Percentiles rank a stretch among this genome's conserved stretches.
Evolutionary conservation across 495 filamentous ascomycete species (phyloP).

Genomic region (Penicillium bialowiezense): DNA sequence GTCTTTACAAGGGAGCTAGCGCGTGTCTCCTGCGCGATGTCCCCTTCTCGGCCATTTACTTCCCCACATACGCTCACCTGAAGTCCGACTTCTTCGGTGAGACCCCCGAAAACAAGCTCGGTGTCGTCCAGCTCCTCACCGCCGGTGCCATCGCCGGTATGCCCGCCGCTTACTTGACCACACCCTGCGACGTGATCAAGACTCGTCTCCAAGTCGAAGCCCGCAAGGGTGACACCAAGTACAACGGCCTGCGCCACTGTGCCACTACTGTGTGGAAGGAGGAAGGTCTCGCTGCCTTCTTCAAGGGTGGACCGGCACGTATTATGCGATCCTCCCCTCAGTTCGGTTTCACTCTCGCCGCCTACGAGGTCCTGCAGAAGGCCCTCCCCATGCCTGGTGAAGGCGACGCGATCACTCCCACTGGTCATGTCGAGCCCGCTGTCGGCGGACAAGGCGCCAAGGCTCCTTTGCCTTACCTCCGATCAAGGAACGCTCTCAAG

Average conservation of each 20-base stretch:
- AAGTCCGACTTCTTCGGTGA: slow-evolving; percentile 95
- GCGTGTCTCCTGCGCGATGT: slow-evolving; percentile 95
- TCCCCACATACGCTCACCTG: slow-evolving; percentile 92
- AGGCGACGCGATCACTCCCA: slow-evolving; percentile 43
- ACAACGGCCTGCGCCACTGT: slow-evolving; percentile 83
- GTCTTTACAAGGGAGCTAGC: slow-evolving; percentile 95
- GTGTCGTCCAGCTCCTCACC: slow-evolving; percentile 86
- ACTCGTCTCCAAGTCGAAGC: slow-evolving; percentile 96
- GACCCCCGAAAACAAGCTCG: slow-evolving; percentile 81
- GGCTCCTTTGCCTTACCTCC: slow-evolving; percentile 73
- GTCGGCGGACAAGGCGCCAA: slow-evolving; percentile 56
- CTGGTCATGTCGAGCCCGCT: slow-evolving; percentile 50
- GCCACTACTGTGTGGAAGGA: slow-evolving; percentile 79
- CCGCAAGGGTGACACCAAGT: slow-evolving; percentile 85
- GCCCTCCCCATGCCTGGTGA: slow-evolving; percentile 75
- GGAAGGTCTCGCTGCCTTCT: slow-evolving; percentile 94
- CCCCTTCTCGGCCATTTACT: slow-evolving; percentile 98
- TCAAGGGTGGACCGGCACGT: slow-evolving; percentile 95
- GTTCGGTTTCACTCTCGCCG: slow-evolving; percentile 95
- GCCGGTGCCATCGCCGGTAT: slow-evolving; percentile 97
- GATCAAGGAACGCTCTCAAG: slow-evolving; percentile 93
- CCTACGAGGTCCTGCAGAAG: slow-evolving; percentile 88
- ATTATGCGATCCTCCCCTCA: slow-evolving; percentile 92
- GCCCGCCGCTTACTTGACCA: slow-evolving; percentile 97
- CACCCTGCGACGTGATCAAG: slow-evolving; percentile 98